These are phyloP conservation scores for Striga hermonthica DNA, from an alignment of 305 asterid genomes.

Conservation along the genomic window DNA sequence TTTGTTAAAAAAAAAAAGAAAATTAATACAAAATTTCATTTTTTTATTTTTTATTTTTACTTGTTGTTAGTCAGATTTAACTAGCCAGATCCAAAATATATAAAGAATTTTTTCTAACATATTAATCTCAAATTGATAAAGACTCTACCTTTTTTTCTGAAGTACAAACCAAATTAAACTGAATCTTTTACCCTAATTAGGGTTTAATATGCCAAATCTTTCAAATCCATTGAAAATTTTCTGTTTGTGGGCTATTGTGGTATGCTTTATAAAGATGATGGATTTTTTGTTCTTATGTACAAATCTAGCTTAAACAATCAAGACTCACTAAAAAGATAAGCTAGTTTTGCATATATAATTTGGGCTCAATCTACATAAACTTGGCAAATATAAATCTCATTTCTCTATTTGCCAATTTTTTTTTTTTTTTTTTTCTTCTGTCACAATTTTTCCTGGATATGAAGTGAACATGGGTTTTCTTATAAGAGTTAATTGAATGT, in stretches of 20 bases:
- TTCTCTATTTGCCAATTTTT: neutral
- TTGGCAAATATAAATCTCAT: constrained; percentile 15
- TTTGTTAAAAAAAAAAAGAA: neutral
- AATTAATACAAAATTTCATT: neutral
- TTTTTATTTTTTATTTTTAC: neutral
- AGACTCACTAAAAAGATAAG: constrained; percentile 5
- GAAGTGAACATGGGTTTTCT: too few relatives aligned
- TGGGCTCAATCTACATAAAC: neutral
- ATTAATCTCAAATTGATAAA: neutral
- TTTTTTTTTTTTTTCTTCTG: too few relatives aligned
- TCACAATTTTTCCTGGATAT: too few relatives aligned
- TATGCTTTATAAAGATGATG: too few relatives aligned
- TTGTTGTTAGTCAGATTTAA: neutral
- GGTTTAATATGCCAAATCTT: constrained; percentile 31
- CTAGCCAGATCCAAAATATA: neutral
- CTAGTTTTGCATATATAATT: neutral
- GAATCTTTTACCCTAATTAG: constrained; percentile 40
- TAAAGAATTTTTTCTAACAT: neutral
- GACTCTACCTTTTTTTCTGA: too few relatives aligned
- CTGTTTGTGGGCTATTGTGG: neutral
- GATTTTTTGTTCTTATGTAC: constrained; percentile 2
- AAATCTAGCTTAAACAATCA: constrained; percentile 21
- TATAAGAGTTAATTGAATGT: too few relatives aligned
- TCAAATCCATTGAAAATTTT: neutral
- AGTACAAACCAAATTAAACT: neutral